phyloP scores from a whole-genome alignment of 2,329 filamentous ascomycete species.

The Trichophyton simii region DNA sequence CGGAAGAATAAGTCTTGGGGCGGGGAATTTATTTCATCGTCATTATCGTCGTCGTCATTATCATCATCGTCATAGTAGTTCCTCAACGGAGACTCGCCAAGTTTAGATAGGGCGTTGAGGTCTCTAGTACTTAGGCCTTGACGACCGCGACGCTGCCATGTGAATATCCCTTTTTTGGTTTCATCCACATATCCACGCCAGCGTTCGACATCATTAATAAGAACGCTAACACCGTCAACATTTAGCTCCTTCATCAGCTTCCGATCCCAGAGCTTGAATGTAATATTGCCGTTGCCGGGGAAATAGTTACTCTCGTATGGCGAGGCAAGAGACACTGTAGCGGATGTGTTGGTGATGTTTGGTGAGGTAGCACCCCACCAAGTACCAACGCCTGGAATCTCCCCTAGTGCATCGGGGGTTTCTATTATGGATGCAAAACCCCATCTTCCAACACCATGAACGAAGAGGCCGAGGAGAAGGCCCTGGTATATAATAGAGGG shows the following conservation, averaged over 20 bases:
- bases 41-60: not conserved
- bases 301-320: slow-evolving; percentile 8
- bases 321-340: slow-evolving; percentile 34
- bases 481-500: slow-evolving; percentile 80
- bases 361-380: slow-evolving; percentile 34
- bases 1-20: slow-evolving; percentile 36
- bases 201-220: slow-evolving; percentile 53
- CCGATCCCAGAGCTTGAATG: slow-evolving; percentile 32
- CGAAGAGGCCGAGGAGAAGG: slow-evolving; percentile 75
- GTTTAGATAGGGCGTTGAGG: slow-evolving; percentile 8
- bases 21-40: slow-evolving; percentile 16
- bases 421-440: slow-evolving; percentile 82
- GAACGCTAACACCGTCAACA: slow-evolving; percentile 46
- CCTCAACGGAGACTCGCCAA: not conserved
- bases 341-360: slow-evolving; percentile 41
- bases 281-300: slow-evolving; percentile 34
- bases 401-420: slow-evolving; percentile 57
- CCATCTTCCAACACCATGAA: slow-evolving; percentile 90
- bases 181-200: slow-evolving; percentile 46
- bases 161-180: slow-evolving; percentile 36
- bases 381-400: slow-evolving; percentile 33
- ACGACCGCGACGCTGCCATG: slow-evolving; percentile 36
- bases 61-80: slow-evolving; percentile 6
- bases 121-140: slow-evolving; percentile 25
- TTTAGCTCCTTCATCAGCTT: slow-evolving; percentile 28